Conservation (phyloP, 306 rosid genomes). For the Medicago ruthenica region DNA sequence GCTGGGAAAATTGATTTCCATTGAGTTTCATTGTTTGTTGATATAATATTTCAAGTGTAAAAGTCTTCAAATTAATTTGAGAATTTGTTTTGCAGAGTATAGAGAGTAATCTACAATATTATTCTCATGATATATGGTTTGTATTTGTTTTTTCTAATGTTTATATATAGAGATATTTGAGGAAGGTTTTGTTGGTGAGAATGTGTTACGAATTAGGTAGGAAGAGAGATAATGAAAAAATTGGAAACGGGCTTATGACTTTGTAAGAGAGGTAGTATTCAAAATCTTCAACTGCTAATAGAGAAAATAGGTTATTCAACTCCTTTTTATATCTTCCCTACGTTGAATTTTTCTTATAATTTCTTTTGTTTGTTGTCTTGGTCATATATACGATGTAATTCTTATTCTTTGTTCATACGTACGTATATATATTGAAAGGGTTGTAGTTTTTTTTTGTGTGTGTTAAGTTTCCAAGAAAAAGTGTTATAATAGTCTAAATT, state of each 20-base stretch:
- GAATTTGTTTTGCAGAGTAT: not conserved
- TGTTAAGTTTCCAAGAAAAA: too few species aligned
- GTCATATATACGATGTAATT: conserved; percentile 34
- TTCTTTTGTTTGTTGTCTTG: conserved; percentile 39
- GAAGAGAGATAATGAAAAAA: conserved; percentile 32
- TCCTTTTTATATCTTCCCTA: conserved; percentile 37
- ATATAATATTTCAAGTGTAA: not conserved
- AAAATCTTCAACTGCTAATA: conserved; percentile 53
- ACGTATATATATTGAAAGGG: conserved; percentile 5
- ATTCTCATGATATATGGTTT: not conserved
- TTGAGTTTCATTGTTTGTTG: conserved; percentile 38
- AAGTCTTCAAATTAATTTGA: not conserved
- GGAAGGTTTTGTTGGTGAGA: conserved; percentile 37
- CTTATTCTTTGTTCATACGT: not conserved
- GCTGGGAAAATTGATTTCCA: conserved; percentile 64
- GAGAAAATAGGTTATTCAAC: conserved; percentile 36
- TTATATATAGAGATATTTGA: conserved; percentile 23
- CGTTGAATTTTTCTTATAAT: conserved; percentile 37
- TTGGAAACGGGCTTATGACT: conserved; percentile 37
- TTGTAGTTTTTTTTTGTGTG: conserved; percentile 12
- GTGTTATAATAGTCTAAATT: too few species aligned
- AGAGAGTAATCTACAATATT: conserved; percentile 11
- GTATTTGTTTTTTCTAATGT: too few species aligned
- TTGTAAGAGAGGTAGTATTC: conserved; percentile 43
- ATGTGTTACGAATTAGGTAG: conserved; percentile 37